These are phyloP conservation scores for Ochromonas danica DNA, from an alignment of 108 stramenopile species.

Conservation along the genomic window DNA sequence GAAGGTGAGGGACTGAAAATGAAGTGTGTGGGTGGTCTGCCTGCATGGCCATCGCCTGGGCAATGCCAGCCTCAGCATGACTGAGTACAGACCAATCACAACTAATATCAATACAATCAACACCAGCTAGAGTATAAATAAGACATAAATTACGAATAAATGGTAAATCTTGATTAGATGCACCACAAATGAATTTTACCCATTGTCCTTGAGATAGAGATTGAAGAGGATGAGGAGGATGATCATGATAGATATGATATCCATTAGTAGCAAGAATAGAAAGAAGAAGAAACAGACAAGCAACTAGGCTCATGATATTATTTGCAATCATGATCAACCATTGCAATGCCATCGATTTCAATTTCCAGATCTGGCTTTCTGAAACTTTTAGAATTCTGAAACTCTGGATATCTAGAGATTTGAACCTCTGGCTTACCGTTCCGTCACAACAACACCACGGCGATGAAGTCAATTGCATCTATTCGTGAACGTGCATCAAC, in stretches of 20 bases:
- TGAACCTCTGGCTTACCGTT: too few relatives aligned
- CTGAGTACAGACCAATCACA: slow-evolving; percentile 46
- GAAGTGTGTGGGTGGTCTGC: slow-evolving; percentile 22
- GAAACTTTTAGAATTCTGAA: too few relatives aligned
- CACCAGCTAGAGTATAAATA: slow-evolving; percentile 49
- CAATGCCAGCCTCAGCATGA: slow-evolving; percentile 46
- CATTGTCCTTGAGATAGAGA: slow-evolving; percentile 43
- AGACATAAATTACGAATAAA: slow-evolving; percentile 44
- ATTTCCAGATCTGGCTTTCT: too few relatives aligned
- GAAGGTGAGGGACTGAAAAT: slow-evolving; percentile 11
- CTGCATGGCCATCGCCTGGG: slow-evolving; percentile 29
- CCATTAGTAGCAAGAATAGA: too few relatives aligned
- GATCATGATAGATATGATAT: too few relatives aligned
- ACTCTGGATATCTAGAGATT: too few relatives aligned
- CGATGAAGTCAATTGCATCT: not conserved
- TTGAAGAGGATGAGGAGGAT: not conserved
- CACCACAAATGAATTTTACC: slow-evolving; percentile 54
- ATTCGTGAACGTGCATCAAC: not conserved
- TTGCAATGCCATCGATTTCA: too few relatives aligned
- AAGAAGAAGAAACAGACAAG: too few relatives aligned
- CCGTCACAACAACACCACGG: too few relatives aligned
- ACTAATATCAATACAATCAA: slow-evolving; percentile 51
- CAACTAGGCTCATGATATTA: too few relatives aligned
- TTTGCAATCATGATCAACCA: too few relatives aligned
- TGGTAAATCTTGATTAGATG: slow-evolving; percentile 53